Base-by-base conservation (phyloP, 768 basidiomycete species). In the Boletellus ananas region DNA sequence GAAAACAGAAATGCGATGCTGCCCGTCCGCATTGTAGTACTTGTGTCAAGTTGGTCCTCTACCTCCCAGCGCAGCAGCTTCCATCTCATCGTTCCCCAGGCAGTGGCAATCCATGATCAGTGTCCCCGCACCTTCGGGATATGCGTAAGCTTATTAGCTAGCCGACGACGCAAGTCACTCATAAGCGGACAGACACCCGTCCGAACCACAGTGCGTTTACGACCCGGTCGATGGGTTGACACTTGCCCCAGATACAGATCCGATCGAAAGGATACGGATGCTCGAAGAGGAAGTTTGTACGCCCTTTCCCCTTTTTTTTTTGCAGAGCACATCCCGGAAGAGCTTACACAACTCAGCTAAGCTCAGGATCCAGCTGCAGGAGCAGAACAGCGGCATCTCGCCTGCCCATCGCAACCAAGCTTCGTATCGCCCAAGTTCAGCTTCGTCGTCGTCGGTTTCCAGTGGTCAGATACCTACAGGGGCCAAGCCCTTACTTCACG, bases 161-260 rank as follows among this genome's bases (percentile, higher is more conserved):
- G 40, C n/a, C 48, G 17, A 20, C 47, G 17, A 25, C 23, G 18
- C 45, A 20, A 21, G 25, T 10, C 42, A 14, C 49, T 59, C 42
- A 55, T 43, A 42, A 40, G 57, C 43, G 56, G 35, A 29, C 58
- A 90, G 88, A 20, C 90, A 93, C 68, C 90, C 90, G n/a, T 73
- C 79, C 10, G 88, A 90, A 65, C 90, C 90, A 8, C 84, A 86
- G 60, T 93, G 90, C 59, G 80, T 80, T 10, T 93, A 93, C 64
- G 90, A 93, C 68, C 90, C 89, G 3, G 83, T 91, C 14, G 90
- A 92, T 65, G 90, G 90, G 16, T 67, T 91, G 34, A 75, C 81
- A 8, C 77, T 92, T 34, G 84, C 86, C 18, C 79, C 88, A 43
- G 87, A 90, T 51, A 81, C 79, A 12, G 86, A 91, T 66, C 87